Percentiles rank a stretch among this genome's conserved stretches.
phyloP scores from a whole-genome alignment of 257 asterid species.

The Paraleonurus japonicus region DNA sequence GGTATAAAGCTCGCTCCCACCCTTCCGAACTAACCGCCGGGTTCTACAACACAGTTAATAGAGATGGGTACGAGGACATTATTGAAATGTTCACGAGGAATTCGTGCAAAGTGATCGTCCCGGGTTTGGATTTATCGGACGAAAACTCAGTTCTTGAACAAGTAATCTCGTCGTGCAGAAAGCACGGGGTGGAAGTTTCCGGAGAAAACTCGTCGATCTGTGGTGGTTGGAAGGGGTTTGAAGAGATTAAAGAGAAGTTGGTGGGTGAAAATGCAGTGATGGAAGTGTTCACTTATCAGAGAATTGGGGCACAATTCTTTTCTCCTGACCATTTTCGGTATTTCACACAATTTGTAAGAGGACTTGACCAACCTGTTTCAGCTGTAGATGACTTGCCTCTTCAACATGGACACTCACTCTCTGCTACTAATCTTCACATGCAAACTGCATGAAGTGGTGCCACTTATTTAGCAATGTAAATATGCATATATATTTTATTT shows the following conservation, averaged over 20 bases:
- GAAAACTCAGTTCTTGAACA: constrained; percentile 40
- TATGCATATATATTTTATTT: constrained; percentile 11
- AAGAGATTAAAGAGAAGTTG: constrained; percentile 52
- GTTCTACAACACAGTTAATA: constrained; percentile 54
- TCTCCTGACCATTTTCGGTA: constrained; percentile 71
- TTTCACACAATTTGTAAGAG: constrained; percentile 53
- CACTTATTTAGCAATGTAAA: constrained; percentile 20
- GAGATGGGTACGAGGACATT: constrained; percentile 66
- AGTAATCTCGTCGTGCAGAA: constrained; percentile 46
- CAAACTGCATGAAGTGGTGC: constrained; percentile 46
- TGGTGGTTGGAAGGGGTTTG: constrained; percentile 41
- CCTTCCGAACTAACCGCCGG: constrained; percentile 79
- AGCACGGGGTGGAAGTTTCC: constrained; percentile 36
- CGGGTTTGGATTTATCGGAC: constrained; percentile 69
- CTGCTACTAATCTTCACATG: constrained; percentile 42
- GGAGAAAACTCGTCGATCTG: constrained; percentile 55
- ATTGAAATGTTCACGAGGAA: constrained; percentile 51
- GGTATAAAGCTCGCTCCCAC: constrained; percentile 66
- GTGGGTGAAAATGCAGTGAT: constrained; percentile 39
- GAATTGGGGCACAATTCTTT: constrained; percentile 94
- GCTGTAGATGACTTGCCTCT: constrained; percentile 47
- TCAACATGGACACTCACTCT: constrained; percentile 28
- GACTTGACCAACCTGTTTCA: constrained; percentile 36
- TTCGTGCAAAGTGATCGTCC: constrained; percentile 52
- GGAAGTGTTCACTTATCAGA: constrained; percentile 61